Percentiles rank a stretch among this genome's conserved stretches.
Conservation (phyloP, 176 grass and related monocot species). For the Saccharum spontaneum region DNA sequence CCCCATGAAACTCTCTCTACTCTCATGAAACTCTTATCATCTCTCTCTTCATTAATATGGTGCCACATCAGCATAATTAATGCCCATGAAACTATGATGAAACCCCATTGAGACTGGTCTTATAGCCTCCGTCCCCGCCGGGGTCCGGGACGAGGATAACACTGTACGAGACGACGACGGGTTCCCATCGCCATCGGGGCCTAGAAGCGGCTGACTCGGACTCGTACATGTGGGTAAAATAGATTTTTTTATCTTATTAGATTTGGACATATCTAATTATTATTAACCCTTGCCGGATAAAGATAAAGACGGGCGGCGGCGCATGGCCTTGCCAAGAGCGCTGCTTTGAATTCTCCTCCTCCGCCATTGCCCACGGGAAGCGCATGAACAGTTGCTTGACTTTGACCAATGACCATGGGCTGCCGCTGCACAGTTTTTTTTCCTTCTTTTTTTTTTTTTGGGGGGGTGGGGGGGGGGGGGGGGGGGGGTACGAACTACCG, state of each 20-base stretch:
- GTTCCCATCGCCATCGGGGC: background rate
- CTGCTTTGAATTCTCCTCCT: slow-evolving; percentile 27
- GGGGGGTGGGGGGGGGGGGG: too few species aligned
- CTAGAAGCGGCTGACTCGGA: background rate
- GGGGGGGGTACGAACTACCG: too few species aligned
- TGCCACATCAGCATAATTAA: too few species aligned
- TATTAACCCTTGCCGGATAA: background rate
- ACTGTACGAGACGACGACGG: background rate
- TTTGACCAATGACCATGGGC: background rate
- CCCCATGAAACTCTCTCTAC: too few species aligned
- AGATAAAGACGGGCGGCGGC: background rate
- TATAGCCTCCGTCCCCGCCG: background rate
- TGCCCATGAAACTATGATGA: too few species aligned
- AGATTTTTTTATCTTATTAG: background rate
- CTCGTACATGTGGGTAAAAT: background rate
- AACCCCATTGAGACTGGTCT: too few species aligned
- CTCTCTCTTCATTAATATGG: too few species aligned
- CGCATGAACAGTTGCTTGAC: background rate
- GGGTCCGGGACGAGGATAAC: background rate
- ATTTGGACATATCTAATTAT: background rate
- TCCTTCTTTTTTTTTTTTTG: too few species aligned
- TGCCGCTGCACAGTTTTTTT: too few species aligned
- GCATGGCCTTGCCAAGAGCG: slow-evolving; percentile 21
- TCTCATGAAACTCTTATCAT: too few species aligned
- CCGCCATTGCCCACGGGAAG: slow-evolving; percentile 12